Conservation (phyloP, 306 rosid genomes). For the Pyrus pyrifolia region DNA sequence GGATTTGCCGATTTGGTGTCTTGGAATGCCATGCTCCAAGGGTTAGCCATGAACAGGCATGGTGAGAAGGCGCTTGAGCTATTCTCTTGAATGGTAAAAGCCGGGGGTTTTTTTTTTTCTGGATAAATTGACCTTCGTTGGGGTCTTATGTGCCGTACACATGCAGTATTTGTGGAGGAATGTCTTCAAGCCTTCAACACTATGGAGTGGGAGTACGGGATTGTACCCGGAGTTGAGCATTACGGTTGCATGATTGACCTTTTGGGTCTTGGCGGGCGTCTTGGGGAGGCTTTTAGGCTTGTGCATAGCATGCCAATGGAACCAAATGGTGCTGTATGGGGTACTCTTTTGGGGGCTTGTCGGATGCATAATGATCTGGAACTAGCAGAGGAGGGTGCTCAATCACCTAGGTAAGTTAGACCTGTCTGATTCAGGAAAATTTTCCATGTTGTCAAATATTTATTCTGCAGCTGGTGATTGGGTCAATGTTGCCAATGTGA, state of each 20-base stretch:
- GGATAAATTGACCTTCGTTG: no score
- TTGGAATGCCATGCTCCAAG: conserved; percentile 83
- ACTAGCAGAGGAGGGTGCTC: conserved; percentile 45
- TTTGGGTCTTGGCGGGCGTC: conserved; percentile 71
- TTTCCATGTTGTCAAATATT: conserved; percentile 71
- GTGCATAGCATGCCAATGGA: conserved; percentile 66
- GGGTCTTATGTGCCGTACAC: conserved; percentile 32
- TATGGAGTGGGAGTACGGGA: conserved; percentile 58
- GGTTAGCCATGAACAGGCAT: conserved; percentile 69
- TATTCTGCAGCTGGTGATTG: conserved; percentile 81
- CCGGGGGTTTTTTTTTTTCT: no score
- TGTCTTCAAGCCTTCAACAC: conserved; percentile 53
- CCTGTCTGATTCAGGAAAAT: conserved; percentile 58
- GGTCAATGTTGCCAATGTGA: conserved; percentile 49
- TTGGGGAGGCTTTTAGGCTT: conserved; percentile 66
- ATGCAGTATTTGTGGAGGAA: conserved; percentile 63
- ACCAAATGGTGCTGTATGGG: conserved; percentile 61
- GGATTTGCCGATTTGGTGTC: conserved; percentile 42
- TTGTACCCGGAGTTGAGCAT: conserved; percentile 63
- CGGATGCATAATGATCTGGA: conserved; percentile 68
- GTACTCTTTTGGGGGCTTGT: conserved; percentile 78
- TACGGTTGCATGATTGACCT: conserved; percentile 89
- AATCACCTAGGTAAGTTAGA: conserved; percentile 45
- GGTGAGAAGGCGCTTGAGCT: conserved; percentile 63
- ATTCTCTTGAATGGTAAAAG: conserved; percentile 18